phyloP scores from a whole-genome alignment of 1,139 yeast genomes.

The Pichia sp. region DNA sequence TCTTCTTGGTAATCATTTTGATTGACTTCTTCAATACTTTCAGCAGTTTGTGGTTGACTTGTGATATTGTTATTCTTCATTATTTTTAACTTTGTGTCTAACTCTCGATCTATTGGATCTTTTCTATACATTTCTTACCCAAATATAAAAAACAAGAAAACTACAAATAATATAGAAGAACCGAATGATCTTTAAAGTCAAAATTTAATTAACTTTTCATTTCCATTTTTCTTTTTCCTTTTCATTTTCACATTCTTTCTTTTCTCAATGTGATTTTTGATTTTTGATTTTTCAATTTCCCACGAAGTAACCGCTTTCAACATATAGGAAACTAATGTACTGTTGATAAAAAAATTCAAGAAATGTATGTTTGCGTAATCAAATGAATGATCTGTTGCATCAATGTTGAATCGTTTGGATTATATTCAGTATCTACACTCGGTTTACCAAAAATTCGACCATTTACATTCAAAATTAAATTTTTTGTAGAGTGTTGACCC shows the following conservation, averaged over 20 bases:
- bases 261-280: neutral
- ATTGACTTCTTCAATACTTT: neutral
- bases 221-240: neutral
- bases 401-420: conserved; percentile 4
- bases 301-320: neutral
- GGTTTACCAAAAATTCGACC: conserved; percentile 32
- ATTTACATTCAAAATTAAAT: conserved; percentile 35
- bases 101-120: conserved; percentile 19
- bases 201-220: neutral
- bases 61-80: neutral
- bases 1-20: conserved; percentile 7
- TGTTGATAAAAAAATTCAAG: neutral
- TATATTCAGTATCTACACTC: neutral
- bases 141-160: neutral
- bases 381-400: conserved; percentile 6
- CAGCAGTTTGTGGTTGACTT: neutral
- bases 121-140: conserved; percentile 15
- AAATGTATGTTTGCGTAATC: conserved; percentile 1
- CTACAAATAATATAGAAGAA: neutral
- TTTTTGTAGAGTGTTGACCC: conserved; percentile 24
- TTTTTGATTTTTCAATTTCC: neutral
- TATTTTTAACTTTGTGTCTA: conserved; percentile 11
- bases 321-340: neutral
- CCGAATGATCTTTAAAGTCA: neutral
- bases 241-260: neutral